Base-by-base conservation (phyloP, 345 rosid genomes). In the Linum usitatissimum region DNA sequence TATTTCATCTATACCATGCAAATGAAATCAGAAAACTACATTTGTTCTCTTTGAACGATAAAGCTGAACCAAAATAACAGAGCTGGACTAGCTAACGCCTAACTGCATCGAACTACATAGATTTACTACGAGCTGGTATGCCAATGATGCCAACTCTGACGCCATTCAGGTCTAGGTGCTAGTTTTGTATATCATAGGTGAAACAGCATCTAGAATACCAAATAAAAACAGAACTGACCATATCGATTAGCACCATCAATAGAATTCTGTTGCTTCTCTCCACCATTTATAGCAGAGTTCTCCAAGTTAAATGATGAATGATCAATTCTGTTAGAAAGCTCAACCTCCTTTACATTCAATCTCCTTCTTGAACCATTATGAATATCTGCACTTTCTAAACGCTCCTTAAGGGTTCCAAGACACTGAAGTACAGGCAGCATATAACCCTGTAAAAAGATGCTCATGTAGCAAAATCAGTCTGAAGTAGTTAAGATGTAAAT, bases 351-450 rank as follows among this genome's bases (percentile, higher is more conserved):
- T 31, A 34, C 21, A 31, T 60, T 36, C 49, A 20, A 38, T 38
- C 18, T 60, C 48, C 15, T 59, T 67, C 77, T 76, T 38, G 76
- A 75, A 73, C 66, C 59, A 56, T 71, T 69, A 66, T 61, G 69
- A 64, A 58, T 57, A 17, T 68, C 80, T 53, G 55, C 75, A 20
- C 66, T 67, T 64, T 49, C 64, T 69, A 79, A 79, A 63, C 75
- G 78, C 58, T 84, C 72, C 73, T 75, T 78, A 70, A 88, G 91
- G 2, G 81, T 78, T 71, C 75, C 73, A 59, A 88, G 88, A 73
- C 88, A 88, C 77, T 82, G 82, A 65, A 85, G 63, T 75, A 88
- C 88, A 53, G 92, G 84, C 60, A 70, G 75, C 91, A 85, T 80
- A 51, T 83, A 62, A 38, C 95, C 89, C 95, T 87, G 84, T 64